Base-by-base conservation (phyloP, 306 rosid genomes). In the Pachyrhizus erosus region DNA sequence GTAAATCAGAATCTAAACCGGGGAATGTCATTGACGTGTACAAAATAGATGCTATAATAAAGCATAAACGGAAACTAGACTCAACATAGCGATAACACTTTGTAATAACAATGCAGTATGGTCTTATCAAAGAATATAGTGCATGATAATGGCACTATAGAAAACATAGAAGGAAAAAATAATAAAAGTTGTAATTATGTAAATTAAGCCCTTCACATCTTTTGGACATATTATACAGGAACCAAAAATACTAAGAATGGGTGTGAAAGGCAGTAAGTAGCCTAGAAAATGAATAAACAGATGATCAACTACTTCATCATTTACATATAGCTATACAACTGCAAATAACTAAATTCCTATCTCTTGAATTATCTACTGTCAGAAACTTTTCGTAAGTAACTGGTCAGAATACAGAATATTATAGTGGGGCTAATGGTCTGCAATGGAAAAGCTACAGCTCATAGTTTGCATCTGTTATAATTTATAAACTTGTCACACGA, bases 81-180 rank as follows among this genome's bases (percentile, higher is more conserved):
- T 48, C 61, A 86, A 48, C 75, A 70, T 43, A 18, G 37, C 11
- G 43, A 13, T 57, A 40, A 79, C 46, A 70, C 39, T 71, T 61
- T 13, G 61, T 27, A 27, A 40, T 5, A 14, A 55, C 15, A 48
- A 5, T 18, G 15, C 29, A 69, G 7, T 21, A 77, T 60, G 71
- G 52, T 49, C 43, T 34, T 29, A 52, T 42, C 62, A 48, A 40
- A 76, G 27, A 18, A 57, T 79, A 76, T 2, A 55, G 54, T 70
- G 37, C 70, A 70, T 10, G 10, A 34, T n/a, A 69, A 70, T 8
- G 37, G 13, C 27, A 42, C 37, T 7, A 7, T 3, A n/a, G 77
- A 12, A 49, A 60, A 70, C 5, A 48, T 21, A 37, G 45, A 40
- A 42, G 46, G 43, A 49, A 20, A 37, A 70, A 26, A 9, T 37